Evolutionary conservation across 495 filamentous ascomycete species (phyloP), one percentile per base, ranked within the genome.

Genomic region (Tuber magnatum): DNA sequence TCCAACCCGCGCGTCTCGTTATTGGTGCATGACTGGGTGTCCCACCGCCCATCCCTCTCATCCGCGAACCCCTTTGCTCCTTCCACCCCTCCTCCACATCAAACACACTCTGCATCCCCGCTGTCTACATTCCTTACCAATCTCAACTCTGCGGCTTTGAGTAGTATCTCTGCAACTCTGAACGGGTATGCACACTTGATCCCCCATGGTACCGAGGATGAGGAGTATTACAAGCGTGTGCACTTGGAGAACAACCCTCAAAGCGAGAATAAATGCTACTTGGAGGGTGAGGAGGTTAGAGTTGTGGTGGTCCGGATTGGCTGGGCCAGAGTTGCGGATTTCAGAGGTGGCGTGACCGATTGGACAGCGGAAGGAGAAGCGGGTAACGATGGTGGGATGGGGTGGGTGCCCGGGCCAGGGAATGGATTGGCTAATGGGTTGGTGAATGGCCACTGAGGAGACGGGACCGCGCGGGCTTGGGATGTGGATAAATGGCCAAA

Each of bases 11-110:
- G 91, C 78, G 94, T 99, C 72, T 94, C 92, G 2, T 85, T 99
- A n/a, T 89, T 98, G 40, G 95, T 98, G 20, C 95, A 99, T 85
- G 95, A 99, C 84, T 99, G 94, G 95, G 93, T 97, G 24, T 97
- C 93, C 3, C 93, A 96, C 84, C 92, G 95, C 24, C 93, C 94
- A 16, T 92, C 93, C 0, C 71, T 79, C 75, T 94, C 93, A 48
- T 88, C 91, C 35, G 87, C 88, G 79, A 88, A 83, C 77, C 87
- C 83, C 75, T 81, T 79, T 20, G 51, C 74, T 48, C 69, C 74
- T 14, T 75, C 78, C 3, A 86, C 83, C 83, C 88, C 82, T 78
- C 88, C 80, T 84, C 89, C 44, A 71, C 82, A 68, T 69, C 79
- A 84, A 18, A 39, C 80, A n/a, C 86, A 42, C 86, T 86, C 75